A percentile compares a stretch with the other conserved stretches of the same genome.
Evolutionary conservation across 352 stramenopile genomes (phyloP).

Genomic region (Phytophthora sansomeana): DNA sequence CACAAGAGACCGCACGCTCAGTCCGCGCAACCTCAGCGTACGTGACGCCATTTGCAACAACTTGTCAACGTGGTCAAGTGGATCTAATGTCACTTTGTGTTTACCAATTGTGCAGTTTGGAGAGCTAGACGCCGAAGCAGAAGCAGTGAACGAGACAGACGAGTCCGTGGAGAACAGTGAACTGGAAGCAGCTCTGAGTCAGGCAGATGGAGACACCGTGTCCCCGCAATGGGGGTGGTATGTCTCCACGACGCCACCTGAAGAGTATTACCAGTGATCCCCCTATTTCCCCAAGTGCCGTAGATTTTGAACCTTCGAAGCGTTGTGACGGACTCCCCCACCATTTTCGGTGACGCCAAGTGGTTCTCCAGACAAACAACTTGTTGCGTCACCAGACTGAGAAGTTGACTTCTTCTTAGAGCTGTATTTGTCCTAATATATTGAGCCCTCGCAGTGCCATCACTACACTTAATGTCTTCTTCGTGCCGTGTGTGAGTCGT

Average conservation of each 20-base stretch:
- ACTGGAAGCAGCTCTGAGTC: slow-evolving; percentile 24
- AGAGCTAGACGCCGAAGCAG: slow-evolving; percentile 42
- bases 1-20: slow-evolving; percentile 44
- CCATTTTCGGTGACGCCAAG: slow-evolving; percentile 20
- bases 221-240: slow-evolving; percentile 88
- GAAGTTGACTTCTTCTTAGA: slow-evolving; percentile 8
- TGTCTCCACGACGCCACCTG: slow-evolving; percentile 79
- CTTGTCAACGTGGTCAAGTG: too few species aligned
- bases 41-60: slow-evolving; percentile 15
- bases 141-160: slow-evolving; percentile 19
- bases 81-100: not conserved
- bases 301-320: slow-evolving; percentile 36
- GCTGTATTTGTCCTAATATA: slow-evolving; percentile 43
- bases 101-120: slow-evolving; percentile 44
- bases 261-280: slow-evolving; percentile 70
- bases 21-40: slow-evolving; percentile 45
- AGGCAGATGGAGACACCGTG: slow-evolving; percentile 50
- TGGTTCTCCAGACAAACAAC: slow-evolving; percentile 14
- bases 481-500: too few species aligned
- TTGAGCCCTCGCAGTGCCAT: slow-evolving; percentile 29
- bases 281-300: slow-evolving; percentile 22
- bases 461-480: not conserved
- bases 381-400: slow-evolving; percentile 20
- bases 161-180: slow-evolving; percentile 21
- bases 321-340: slow-evolving; percentile 26